Base-by-base conservation (phyloP, 495 filamentous ascomycete genomes). In the Hypomontagnella monticulosa region DNA sequence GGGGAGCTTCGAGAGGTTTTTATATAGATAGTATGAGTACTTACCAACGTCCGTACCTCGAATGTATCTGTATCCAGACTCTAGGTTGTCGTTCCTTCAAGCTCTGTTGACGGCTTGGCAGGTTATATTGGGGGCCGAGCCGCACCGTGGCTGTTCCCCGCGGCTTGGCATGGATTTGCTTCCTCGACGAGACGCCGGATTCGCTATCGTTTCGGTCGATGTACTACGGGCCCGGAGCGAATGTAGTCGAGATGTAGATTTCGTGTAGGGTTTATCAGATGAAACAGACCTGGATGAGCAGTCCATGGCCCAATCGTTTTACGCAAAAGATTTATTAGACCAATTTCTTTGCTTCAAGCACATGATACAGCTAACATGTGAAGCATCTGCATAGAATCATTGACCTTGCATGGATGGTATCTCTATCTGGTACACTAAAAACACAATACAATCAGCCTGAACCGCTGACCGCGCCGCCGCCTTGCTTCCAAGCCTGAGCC, bases 401-500 rank as follows among this genome's bases (percentile, higher is more conserved):
- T 30, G 19, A 61, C 33, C 6, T 49, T 18, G 42, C 34, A 47
- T 46, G 51, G 44, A 47, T 46, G 51, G 44, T 53, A 57, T 59
- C 52, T 47, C 36, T 14, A 4, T 14, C 44, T 16, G 7, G 49
- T 56, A 64, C 32, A 43, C 50, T 8, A 33, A 8, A 5, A 33
- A 37, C 14, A 51, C 10, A 42, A 48, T 12, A 30, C 41, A 20
- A 20, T 44, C 44, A 55, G 30, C 37, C 41, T 36, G 40, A 37
- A 44, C 51, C 48, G 37, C 59, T 66, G 61, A 74, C 67, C 3
- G 63, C 65, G 0, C 71, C 71, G 15, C 42, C 82, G 71, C 51
- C 79, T 76, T 93, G 83, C 81, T 97, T 99, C 95, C 94, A 99
- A 48, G 87, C 84, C 68, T 92, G 88, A 55, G 94, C 95, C 84